These are phyloP conservation scores for Suhomyces sp. DNA, from an alignment of 805 yeast genomes.

Conservation along the genomic window DNA sequence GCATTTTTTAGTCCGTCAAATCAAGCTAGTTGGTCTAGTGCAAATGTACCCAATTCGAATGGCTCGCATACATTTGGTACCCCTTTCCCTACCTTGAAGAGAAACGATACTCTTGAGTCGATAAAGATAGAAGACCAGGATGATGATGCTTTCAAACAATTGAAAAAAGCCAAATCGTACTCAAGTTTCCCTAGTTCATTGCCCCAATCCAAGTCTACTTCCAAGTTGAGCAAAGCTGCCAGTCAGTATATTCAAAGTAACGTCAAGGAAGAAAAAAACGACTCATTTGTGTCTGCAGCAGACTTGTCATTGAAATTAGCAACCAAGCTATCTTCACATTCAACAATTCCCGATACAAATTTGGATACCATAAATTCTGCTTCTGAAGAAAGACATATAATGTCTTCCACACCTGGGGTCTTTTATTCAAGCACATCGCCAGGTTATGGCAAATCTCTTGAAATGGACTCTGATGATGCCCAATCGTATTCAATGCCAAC, in stretches of 20 bases:
- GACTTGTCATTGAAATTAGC: constrained; percentile 27
- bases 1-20: constrained; percentile 4
- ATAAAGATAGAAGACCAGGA: constrained; percentile 39
- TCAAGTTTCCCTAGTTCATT: constrained; percentile 11
- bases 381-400: constrained; percentile 4
- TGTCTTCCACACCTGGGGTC: constrained; percentile 16
- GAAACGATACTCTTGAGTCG: constrained; percentile 31
- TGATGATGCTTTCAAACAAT: constrained; percentile 43
- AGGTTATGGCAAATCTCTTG: too few species aligned
- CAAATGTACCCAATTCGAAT: too few species aligned
- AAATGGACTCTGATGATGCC: too few species aligned
- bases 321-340: constrained; percentile 14
- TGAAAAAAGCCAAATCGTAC: constrained; percentile 37
- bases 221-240: background rate
- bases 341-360: constrained; percentile 1
- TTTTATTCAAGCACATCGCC: constrained; percentile 11
- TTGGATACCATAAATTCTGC: too few species aligned
- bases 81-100: constrained; percentile 16
- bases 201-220: background rate
- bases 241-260: background rate
- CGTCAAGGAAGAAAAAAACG: background rate
- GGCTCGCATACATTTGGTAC: constrained; percentile 4
- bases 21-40: too few species aligned
- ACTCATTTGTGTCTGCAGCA: constrained; percentile 24
- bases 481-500: constrained; percentile 13